Evolutionary conservation across 805 yeast genomes (phyloP).

Genomic region (Helenozyma baotianmanensis): DNA sequence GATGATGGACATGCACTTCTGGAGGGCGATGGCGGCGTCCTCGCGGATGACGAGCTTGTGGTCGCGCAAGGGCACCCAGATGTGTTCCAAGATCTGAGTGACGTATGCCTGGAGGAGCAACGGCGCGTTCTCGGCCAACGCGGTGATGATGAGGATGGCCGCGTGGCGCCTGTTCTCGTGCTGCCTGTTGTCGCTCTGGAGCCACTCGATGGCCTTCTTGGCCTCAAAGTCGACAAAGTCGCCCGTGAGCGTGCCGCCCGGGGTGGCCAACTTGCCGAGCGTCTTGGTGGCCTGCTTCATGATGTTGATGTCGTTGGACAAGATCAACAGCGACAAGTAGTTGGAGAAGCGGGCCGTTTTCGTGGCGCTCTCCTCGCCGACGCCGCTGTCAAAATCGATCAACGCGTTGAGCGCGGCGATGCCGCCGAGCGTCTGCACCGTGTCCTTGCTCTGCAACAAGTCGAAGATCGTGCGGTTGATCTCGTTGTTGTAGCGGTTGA

Average conservation of each 20-base stretch:
- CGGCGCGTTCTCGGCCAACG: slow-evolving; percentile 85
- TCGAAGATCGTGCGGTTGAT: slow-evolving; percentile 86
- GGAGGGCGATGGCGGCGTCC: slow-evolving; percentile 81
- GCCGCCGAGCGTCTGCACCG: slow-evolving; percentile 78
- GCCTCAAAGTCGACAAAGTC: slow-evolving; percentile 93
- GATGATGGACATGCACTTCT: slow-evolving; percentile 72
- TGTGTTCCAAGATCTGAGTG: slow-evolving; percentile 69
- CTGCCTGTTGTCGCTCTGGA: slow-evolving; percentile 74
- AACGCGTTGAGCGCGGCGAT: slow-evolving; percentile 85
- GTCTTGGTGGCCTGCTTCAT: slow-evolving; percentile 86
- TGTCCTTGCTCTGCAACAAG: slow-evolving; percentile 69
- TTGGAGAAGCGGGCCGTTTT: slow-evolving; percentile 90
- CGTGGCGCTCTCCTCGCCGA: slow-evolving; percentile 74
- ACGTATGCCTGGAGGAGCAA: slow-evolving; percentile 75
- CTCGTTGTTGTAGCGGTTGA: slow-evolving; percentile 75
- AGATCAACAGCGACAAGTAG: slow-evolving; percentile 72
- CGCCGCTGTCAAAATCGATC: slow-evolving; percentile 76
- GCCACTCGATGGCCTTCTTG: slow-evolving; percentile 84
- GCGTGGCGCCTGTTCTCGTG: slow-evolving; percentile 82
- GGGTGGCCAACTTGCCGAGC: slow-evolving; percentile 81
- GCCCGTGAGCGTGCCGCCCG: slow-evolving; percentile 85
- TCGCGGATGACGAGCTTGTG: slow-evolving; percentile 66
- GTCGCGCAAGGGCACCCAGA: slow-evolving; percentile 87
- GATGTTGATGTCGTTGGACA: slow-evolving; percentile 77
- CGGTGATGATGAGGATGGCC: slow-evolving; percentile 74